Evolutionary conservation across 2,329 filamentous ascomycete species (phyloP).

Genomic region (Tolypocladium paradoxum): DNA sequence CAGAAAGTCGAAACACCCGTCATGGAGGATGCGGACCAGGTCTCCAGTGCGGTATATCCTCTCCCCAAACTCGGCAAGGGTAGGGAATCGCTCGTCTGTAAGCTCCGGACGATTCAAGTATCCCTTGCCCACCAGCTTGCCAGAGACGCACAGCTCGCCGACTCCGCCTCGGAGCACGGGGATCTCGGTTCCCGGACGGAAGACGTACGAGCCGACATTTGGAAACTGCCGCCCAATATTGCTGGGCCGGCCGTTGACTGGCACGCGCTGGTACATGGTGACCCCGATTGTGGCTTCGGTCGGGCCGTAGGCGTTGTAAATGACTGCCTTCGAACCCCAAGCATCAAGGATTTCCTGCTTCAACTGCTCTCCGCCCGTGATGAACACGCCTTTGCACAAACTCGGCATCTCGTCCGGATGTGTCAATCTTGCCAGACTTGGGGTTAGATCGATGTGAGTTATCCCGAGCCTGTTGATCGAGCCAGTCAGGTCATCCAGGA

Average conservation of each 20-base stretch:
- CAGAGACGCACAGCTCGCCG: constrained; percentile 82
- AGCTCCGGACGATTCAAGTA: constrained; percentile 76
- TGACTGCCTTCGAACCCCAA: constrained; percentile 70
- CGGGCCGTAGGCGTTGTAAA: constrained; percentile 88
- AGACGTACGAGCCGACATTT: constrained; percentile 77
- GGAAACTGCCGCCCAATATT: constrained; percentile 83
- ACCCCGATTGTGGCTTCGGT: constrained; percentile 90
- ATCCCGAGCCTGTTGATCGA: constrained; percentile 64
- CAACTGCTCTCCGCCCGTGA: constrained; percentile 80
- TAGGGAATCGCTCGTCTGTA: constrained; percentile 66
- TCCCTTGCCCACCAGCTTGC: constrained; percentile 77
- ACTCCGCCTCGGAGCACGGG: constrained; percentile 70
- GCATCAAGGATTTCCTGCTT: constrained; percentile 80
- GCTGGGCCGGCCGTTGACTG: constrained; percentile 64
- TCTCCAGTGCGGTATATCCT: constrained; percentile 82
- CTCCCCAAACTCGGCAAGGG: constrained; percentile 42
- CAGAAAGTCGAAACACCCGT: constrained; percentile 77
- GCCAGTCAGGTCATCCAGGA: constrained; percentile 70
- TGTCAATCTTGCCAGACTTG: constrained; percentile 69
- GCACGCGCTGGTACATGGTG: constrained; percentile 79
- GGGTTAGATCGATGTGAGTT: constrained; percentile 86
- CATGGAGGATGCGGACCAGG: constrained; percentile 68
- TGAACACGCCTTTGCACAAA: constrained; percentile 75
- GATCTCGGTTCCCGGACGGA: constrained; percentile 55
- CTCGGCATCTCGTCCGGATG: constrained; percentile 72